Conservation (phyloP, 225 moss, liverwort and hornwort species). For the Sphagnum contortum region DNA sequence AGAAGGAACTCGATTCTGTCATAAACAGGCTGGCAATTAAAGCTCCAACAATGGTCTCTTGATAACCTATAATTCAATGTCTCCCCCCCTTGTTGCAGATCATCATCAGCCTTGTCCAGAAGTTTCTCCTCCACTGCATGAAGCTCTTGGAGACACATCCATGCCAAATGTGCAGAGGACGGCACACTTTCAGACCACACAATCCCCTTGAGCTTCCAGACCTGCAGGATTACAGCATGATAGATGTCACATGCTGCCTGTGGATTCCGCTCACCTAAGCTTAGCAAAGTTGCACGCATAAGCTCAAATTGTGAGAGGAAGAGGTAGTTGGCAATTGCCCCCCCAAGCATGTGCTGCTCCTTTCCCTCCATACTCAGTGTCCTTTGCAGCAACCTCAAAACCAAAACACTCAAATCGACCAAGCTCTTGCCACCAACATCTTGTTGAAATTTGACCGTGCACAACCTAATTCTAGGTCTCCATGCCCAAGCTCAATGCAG, state of each 20-base stretch:
- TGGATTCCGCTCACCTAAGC: slow-evolving; percentile 59
- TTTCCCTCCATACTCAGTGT: slow-evolving; percentile 50
- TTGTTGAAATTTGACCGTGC: too few relatives aligned
- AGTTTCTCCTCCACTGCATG: slow-evolving; percentile 52
- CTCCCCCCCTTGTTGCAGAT: slow-evolving; percentile 12
- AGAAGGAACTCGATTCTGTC: slow-evolving; percentile 83
- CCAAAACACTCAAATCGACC: too few relatives aligned
- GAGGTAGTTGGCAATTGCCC: slow-evolving; percentile 76
- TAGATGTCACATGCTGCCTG: slow-evolving; percentile 55
- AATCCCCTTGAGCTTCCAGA: slow-evolving; percentile 68
- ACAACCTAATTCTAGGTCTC: too few relatives aligned
- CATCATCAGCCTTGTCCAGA: slow-evolving; percentile 10
- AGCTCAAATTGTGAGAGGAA: slow-evolving; percentile 91
- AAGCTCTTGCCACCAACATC: too few relatives aligned
- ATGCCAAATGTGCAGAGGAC: slow-evolving; percentile 82
- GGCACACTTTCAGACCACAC: slow-evolving; percentile 88
- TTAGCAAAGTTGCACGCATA: slow-evolving; percentile 76
- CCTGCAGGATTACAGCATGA: slow-evolving; percentile 60
- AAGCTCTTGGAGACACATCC: slow-evolving; percentile 92
- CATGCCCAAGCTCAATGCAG: too few relatives aligned
- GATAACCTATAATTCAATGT: slow-evolving; percentile 2
- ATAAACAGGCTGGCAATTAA: slow-evolving; percentile 54
- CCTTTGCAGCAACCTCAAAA: too few relatives aligned
- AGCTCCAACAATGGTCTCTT: slow-evolving; percentile 30
- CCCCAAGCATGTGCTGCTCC: slow-evolving; percentile 67